Conservation (phyloP, 1,139 yeast species). For the Scheffersomyces quercinus region DNA sequence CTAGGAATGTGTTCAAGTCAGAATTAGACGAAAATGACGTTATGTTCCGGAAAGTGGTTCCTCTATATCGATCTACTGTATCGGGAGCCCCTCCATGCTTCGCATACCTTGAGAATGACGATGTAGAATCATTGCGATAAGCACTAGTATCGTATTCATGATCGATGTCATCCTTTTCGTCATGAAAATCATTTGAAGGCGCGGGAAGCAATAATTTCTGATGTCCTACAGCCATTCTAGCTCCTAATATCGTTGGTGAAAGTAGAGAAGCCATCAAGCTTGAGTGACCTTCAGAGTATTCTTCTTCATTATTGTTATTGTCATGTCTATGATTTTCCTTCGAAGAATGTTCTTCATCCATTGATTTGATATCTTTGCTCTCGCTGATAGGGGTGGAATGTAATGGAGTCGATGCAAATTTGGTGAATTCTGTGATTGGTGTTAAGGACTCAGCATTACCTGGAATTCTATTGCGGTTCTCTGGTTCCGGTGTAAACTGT, state of each 20-base stretch:
- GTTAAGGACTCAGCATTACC: slow-evolving; percentile 3
- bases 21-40: slow-evolving; percentile 23
- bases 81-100: not conserved
- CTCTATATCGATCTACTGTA: not conserved
- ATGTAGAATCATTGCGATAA: not conserved
- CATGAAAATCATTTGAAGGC: slow-evolving; percentile 5
- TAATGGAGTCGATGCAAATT: not conserved
- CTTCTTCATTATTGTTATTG: slow-evolving; percentile 8
- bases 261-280: slow-evolving; percentile 12
- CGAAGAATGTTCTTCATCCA: slow-evolving; percentile 1
- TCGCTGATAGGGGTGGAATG: not conserved
- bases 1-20: slow-evolving; percentile 18
- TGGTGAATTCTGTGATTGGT: not conserved
- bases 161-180: slow-evolving; percentile 14
- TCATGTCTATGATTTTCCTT: slow-evolving; percentile 3
- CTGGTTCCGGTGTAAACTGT: slow-evolving; percentile 1
- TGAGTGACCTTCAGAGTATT: not conserved
- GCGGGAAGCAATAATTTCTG: slow-evolving; percentile 28
- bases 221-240: slow-evolving; percentile 34
- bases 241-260: slow-evolving; percentile 43
- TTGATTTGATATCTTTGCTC: slow-evolving; percentile 5
- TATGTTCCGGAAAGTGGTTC: slow-evolving; percentile 10
- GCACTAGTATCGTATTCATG: slow-evolving; percentile 24
- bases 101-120: not conserved
- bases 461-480: slow-evolving; percentile 1